Conservation (phyloP, 768 basidiomycete species). For the Tulasnella sp. region DNA sequence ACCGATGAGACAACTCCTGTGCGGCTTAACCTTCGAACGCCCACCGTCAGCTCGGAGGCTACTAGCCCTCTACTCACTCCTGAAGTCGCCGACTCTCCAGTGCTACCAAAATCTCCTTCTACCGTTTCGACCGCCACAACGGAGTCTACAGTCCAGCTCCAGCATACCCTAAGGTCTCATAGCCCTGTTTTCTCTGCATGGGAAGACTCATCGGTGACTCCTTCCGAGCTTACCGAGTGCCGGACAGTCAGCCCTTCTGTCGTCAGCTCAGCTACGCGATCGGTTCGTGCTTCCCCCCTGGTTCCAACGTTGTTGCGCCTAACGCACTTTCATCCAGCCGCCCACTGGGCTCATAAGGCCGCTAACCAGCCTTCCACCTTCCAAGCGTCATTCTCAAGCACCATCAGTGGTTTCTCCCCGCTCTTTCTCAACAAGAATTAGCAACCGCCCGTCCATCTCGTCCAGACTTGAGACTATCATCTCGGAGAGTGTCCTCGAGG, state of each 20-base stretch:
- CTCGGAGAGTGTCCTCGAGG: slow-evolving; percentile 14
- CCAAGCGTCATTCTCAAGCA: background rate
- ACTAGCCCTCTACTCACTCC: background rate
- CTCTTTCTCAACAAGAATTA: background rate
- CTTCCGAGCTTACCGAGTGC: background rate
- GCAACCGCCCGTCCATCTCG: slow-evolving; percentile 24
- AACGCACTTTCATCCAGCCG: background rate
- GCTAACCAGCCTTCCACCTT: slow-evolving; percentile 2
- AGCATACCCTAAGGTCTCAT: background rate
- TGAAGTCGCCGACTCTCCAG: background rate
- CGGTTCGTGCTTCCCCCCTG: background rate
- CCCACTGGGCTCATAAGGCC: background rate
- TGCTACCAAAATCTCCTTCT: background rate
- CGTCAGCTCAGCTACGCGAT: slow-evolving; percentile 25
- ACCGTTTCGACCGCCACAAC: background rate
- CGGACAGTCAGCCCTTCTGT: background rate
- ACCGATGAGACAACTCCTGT: slow-evolving; percentile 42
- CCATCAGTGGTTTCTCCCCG: background rate
- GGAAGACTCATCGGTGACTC: slow-evolving; percentile 13
- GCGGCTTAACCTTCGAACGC: background rate
- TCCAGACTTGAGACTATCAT: slow-evolving; percentile 28
- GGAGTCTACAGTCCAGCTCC: background rate
- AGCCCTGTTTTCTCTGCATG: slow-evolving; percentile 4
- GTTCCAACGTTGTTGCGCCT: background rate
- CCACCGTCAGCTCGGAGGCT: background rate